phyloP scores from a whole-genome alignment of 176 grass and related monocot genomes.

The Puccinellia tenuiflora region DNA sequence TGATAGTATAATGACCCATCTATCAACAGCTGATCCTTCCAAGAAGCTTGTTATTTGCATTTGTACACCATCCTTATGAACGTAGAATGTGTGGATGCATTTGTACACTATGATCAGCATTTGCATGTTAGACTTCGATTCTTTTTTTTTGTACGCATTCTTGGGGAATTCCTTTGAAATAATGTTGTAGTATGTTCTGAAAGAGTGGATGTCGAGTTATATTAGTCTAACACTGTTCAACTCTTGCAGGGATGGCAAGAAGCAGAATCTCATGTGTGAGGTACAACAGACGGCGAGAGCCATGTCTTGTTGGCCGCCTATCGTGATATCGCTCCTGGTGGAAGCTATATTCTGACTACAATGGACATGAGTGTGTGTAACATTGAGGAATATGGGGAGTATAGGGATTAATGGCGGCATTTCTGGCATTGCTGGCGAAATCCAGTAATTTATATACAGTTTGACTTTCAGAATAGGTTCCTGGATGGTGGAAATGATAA shows the following conservation, averaged over 20 bases:
- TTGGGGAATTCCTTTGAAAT: not conserved
- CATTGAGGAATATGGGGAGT: conserved; percentile 15
- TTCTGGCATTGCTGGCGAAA: conserved; percentile 26
- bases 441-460: conserved; percentile 17
- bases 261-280: conserved; percentile 80
- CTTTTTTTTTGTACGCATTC: not conserved
- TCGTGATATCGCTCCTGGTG: conserved; percentile 71
- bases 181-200: no score
- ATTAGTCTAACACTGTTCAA: not conserved
- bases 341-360: conserved; percentile 91
- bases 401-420: conserved; percentile 26
- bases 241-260: conserved; percentile 72
- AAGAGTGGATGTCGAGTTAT: not conserved
- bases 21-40: conserved; percentile 43
- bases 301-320: conserved; percentile 69
- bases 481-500: not conserved
- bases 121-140: no score
- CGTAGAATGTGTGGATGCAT: not conserved
- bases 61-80: not conserved
- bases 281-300: conserved; percentile 72
- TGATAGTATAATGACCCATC: conserved; percentile 89
- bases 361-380: conserved; percentile 70
- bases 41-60: conserved; percentile 34
- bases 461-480: not conserved
- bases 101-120: not conserved